phyloP scores from a whole-genome alignment of 345 rosid genomes.

The Pistacia vera region DNA sequence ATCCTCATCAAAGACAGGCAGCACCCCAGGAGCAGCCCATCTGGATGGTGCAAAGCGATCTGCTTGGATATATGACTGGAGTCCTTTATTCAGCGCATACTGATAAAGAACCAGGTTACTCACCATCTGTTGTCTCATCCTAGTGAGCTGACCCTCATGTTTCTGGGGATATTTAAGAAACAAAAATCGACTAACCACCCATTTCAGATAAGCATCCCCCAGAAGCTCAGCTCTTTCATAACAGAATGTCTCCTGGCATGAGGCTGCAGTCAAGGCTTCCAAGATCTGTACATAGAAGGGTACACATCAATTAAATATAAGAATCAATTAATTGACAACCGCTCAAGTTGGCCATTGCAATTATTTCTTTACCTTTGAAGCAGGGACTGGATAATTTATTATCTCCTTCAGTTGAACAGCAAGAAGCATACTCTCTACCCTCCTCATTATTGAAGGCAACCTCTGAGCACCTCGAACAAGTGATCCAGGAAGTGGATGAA shows the following conservation, averaged over 20 bases:
- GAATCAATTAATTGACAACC: background rate
- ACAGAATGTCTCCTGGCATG: slow-evolving; percentile 99
- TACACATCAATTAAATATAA: slow-evolving; percentile 6
- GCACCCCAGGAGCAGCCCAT: slow-evolving; percentile 99
- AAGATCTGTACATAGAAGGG: slow-evolving; percentile 54
- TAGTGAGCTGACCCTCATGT: slow-evolving; percentile 96
- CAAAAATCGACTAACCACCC: slow-evolving; percentile 95
- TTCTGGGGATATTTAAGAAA: slow-evolving; percentile 97
- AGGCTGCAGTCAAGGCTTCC: slow-evolving; percentile 98
- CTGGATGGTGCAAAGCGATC: slow-evolving; percentile 98
- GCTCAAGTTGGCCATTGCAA: background rate
- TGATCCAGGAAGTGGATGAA: slow-evolving; percentile 95
- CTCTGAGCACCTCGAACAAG: slow-evolving; percentile 98
- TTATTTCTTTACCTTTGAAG: slow-evolving; percentile 62
- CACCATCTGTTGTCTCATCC: slow-evolving; percentile 99
- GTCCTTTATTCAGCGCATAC: slow-evolving; percentile 75
- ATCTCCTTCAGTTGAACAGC: slow-evolving; percentile 81
- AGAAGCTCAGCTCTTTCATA: slow-evolving; percentile 98
- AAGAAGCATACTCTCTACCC: slow-evolving; percentile 96
- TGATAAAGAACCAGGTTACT: slow-evolving; percentile 94
- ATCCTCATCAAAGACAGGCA: slow-evolving; percentile 96
- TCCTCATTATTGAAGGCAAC: slow-evolving; percentile 94
- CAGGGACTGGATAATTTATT: slow-evolving; percentile 68
- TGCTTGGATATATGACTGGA: slow-evolving; percentile 97
- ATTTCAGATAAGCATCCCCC: slow-evolving; percentile 98